Base-by-base conservation (phyloP, 2,329 filamentous ascomycete genomes). In the Colletotrichum trifolii region DNA sequence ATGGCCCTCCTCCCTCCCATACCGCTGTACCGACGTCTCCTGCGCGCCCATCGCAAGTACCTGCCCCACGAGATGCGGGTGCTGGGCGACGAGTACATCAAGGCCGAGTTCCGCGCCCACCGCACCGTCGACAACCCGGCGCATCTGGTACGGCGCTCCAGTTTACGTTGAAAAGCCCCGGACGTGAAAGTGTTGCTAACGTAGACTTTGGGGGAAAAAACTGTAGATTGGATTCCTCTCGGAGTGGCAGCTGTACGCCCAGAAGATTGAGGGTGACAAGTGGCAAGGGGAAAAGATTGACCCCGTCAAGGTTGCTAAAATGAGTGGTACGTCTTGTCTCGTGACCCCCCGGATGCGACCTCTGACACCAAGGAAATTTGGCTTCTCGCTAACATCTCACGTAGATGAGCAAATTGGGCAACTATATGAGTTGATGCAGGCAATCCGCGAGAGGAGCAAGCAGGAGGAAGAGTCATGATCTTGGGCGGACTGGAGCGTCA, bases 241-340 rank as follows among this genome's bases (percentile, higher is more conserved):
- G 0, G 94, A 98, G 77, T 99, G 95, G 95, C 96, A 99, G 77
- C 81, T 93, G 56, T 99, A 98, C 74, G 94, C 94, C 2, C 95
- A 99, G 76, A 90, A 93, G 75, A 81, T 99, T 13, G 95, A 98
- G 74, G 95, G 94, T 0, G 91, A 97, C 57, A 77, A 85, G 0
- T 98, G 96, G 96, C 84, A 86, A 65, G 95, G 91, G 1, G 92
- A 93, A 68, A 95, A 90, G 76, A 84, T 98, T 76, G 95, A 98
- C 69, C 87, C 88, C 70, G 83, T 81, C 1, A 97, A 97, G 78
- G 82, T 98, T 60, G 90, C 93, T 66, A 97, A 97, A 79, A 92
- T 98, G 93, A 98, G 92, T 76, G 94, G 94, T 96, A 77, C 71
- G 89, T 82, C 33, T 12, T 8, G 9, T 1, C 4, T 49, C 15